A percentile compares a stretch with the other conserved stretches of the same genome.
These are phyloP conservation scores for Penicillium sclerotigenum DNA, from an alignment of 2,329 filamentous ascomycete genomes.

Conservation along the genomic window DNA sequence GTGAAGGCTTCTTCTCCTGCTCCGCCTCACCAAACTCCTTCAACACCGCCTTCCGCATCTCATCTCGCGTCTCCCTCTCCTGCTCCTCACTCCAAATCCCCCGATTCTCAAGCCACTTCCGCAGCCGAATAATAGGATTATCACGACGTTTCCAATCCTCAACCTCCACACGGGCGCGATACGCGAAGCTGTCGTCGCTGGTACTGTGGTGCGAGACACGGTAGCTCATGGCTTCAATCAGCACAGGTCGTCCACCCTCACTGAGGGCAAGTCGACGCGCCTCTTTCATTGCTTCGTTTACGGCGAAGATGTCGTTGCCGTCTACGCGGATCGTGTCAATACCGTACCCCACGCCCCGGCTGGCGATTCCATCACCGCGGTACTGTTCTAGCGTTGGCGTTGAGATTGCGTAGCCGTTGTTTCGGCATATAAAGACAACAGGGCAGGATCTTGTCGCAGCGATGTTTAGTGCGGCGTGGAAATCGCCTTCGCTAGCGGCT, in stretches of 20 bases:
- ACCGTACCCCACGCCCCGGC: conserved; percentile 82
- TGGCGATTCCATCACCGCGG: conserved; percentile 85
- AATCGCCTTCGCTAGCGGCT: conserved; percentile 85
- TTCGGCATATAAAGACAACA: conserved; percentile 84
- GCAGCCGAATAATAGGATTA: conserved; percentile 78
- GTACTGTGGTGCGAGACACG: conserved; percentile 98
- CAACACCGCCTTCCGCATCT: conserved; percentile 70
- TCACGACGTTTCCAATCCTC: conserved; percentile 90
- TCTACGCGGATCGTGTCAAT: conserved; percentile 90
- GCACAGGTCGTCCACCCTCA: conserved; percentile 74
- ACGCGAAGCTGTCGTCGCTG: conserved; percentile 94
- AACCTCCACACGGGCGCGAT: conserved; percentile 87
- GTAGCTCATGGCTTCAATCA: conserved; percentile 96
- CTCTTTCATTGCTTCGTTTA: conserved; percentile 72
- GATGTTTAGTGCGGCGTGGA: conserved; percentile 87
- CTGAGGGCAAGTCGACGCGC: conserved; percentile 75
- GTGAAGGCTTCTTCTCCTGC: conserved; percentile 54
- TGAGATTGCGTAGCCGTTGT: conserved; percentile 89
- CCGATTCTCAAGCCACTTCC: conserved; percentile 86
- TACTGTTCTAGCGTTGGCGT: conserved; percentile 90
- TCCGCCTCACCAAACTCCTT: conserved; percentile 75
- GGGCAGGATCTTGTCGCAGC: conserved; percentile 85
- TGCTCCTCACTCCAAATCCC: conserved; percentile 80
- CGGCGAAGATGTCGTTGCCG: conserved; percentile 91
- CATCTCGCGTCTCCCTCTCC: conserved; percentile 69